Evolutionary conservation across 495 filamentous ascomycete species (phyloP).

Genomic region (Hypoxylon lenormandii): DNA sequence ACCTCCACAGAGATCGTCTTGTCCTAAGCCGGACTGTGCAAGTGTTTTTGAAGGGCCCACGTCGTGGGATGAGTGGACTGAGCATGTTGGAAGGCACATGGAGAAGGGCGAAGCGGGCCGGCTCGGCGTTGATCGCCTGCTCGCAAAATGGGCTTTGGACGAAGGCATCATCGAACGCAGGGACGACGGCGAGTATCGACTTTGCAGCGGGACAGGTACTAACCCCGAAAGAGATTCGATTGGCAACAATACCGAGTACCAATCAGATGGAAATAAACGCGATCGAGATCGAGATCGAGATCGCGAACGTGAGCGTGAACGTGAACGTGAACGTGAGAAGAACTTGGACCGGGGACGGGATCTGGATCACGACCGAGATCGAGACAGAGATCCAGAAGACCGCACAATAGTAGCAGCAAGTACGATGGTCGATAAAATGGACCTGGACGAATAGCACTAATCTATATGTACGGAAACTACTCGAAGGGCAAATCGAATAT

Average conservation of each 20-base stretch:
- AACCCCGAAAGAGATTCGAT: conserved; percentile 49
- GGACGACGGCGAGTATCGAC: conserved; percentile 63
- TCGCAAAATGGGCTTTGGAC: conserved; percentile 69
- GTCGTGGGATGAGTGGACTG: conserved; percentile 88
- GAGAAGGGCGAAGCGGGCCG: conserved; percentile 70
- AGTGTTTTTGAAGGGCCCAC: conserved; percentile 74
- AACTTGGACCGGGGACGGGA: background rate
- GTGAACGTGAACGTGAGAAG: conserved; percentile 21
- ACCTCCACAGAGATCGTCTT: conserved; percentile 75
- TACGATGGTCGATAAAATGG: conserved; percentile 53
- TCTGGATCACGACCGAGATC: conserved; percentile 7
- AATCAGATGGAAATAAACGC: conserved; percentile 43
- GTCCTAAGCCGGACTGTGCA: conserved; percentile 75
- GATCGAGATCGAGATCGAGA: conserved; percentile 24
- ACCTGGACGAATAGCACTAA: conserved; percentile 47
- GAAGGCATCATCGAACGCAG: conserved; percentile 68
- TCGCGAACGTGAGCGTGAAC: conserved; percentile 21
- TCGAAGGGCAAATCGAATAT: conserved; percentile 14
- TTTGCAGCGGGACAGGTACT: conserved; percentile 53
- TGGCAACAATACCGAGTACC: conserved; percentile 42
- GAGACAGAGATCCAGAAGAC: conserved; percentile 29
- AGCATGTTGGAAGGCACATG: conserved; percentile 92
- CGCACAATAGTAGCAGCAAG: conserved; percentile 49
- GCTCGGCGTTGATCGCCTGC: conserved; percentile 63
- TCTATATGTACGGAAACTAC: conserved; percentile 14